A percentile compares a stretch with the other conserved stretches of the same genome.
Evolutionary conservation across 2,329 filamentous ascomycete species (phyloP).

Genomic region (Botrytis sinoallii): DNA sequence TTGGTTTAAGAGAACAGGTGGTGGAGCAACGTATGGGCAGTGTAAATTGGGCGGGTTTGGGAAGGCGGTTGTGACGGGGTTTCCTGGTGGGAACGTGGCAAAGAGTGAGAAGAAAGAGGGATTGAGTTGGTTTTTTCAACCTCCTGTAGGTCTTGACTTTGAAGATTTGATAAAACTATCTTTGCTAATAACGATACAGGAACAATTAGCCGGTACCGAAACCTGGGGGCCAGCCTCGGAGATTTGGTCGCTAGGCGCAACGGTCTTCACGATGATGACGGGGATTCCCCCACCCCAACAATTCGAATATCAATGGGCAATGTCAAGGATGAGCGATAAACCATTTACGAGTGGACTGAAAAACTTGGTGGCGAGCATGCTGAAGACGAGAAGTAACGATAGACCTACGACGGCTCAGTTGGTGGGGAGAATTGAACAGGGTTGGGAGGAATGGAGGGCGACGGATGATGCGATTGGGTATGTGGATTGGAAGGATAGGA

Average conservation of each 20-base stretch:
- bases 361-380: constrained; percentile 30
- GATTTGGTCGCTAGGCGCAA: constrained; percentile 34
- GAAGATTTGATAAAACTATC: not conserved
- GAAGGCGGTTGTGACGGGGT: constrained; percentile 35
- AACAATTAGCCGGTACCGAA: constrained; percentile 29
- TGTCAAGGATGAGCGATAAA: constrained; percentile 32
- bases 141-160: not conserved
- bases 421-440: constrained; percentile 26
- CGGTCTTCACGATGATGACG: constrained; percentile 36
- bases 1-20: constrained; percentile 48
- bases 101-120: constrained; percentile 22
- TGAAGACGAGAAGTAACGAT: constrained; percentile 24
- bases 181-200: constrained; percentile 21
- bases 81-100: constrained; percentile 23
- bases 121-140: constrained; percentile 13
- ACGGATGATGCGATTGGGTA: constrained; percentile 29
- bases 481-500: constrained; percentile 22
- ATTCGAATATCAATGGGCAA: constrained; percentile 30
- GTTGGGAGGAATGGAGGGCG: constrained; percentile 30
- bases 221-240: constrained; percentile 28
- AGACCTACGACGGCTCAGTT: constrained; percentile 26
- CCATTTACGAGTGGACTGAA: constrained; percentile 26
- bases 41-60: constrained; percentile 53
- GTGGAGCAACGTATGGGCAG: constrained; percentile 49
- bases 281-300: constrained; percentile 32